A percentile compares a stretch with the other conserved stretches of the same genome.
Conservation (phyloP, 257 asterid species). For the Rubia yunnanensis region DNA sequence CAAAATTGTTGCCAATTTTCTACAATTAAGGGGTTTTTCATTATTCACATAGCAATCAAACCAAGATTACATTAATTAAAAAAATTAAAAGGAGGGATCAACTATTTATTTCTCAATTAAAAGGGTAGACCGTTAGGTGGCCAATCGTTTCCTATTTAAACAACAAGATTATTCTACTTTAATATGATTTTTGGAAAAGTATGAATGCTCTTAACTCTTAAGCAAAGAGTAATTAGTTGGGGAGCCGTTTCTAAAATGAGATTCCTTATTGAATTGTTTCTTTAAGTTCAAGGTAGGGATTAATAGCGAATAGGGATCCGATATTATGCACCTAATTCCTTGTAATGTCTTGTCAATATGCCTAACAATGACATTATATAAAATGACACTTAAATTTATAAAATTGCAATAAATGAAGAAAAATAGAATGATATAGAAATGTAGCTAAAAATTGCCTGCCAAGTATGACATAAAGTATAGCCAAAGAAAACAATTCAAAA, state of each 20-base stretch:
- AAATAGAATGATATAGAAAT: too few relatives aligned
- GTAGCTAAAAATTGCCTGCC: too few relatives aligned
- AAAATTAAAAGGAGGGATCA: not conserved
- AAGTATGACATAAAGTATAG: too few relatives aligned
- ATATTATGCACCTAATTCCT: too few relatives aligned
- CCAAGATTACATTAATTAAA: not conserved
- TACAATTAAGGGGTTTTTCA: too few relatives aligned
- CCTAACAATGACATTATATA: too few relatives aligned
- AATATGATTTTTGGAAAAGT: constrained; percentile 7
- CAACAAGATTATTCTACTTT: constrained; percentile 4
- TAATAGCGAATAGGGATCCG: not conserved
- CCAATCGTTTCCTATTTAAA: constrained; percentile 8
- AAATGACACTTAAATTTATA: too few relatives aligned
- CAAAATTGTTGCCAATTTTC: too few relatives aligned
- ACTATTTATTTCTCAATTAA: not conserved
- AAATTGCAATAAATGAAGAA: too few relatives aligned
- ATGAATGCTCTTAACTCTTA: constrained; percentile 6
- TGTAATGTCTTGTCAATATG: too few relatives aligned
- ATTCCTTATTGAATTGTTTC: not conserved
- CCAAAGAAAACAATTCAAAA: too few relatives aligned
- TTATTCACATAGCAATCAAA: not conserved
- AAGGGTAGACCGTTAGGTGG: constrained; percentile 1
- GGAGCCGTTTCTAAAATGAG: not conserved
- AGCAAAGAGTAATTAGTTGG: constrained; percentile 1
- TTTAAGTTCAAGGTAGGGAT: not conserved